Evolutionary conservation across 176 grass and related monocot genomes (phyloP).

Genomic region (Ensete glaucum): DNA sequence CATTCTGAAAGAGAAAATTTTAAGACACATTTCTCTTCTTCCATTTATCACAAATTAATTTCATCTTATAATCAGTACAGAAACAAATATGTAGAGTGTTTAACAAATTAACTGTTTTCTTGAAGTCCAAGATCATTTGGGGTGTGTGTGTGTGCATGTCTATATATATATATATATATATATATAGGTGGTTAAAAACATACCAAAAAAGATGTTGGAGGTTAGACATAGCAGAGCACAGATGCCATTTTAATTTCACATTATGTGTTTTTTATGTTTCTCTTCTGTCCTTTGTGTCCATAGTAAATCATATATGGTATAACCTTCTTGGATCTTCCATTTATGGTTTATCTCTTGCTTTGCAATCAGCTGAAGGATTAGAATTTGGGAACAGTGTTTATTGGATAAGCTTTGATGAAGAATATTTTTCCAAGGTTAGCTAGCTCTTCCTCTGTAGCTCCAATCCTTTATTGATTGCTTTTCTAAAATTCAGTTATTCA

Average conservation of each 20-base stretch:
- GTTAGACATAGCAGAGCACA: too few species aligned
- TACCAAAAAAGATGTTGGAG: too few species aligned
- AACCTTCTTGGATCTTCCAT: constrained; percentile 9
- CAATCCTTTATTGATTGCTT: constrained; percentile 4
- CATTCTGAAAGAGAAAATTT: too few species aligned
- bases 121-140: too few species aligned
- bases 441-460: constrained; percentile 8
- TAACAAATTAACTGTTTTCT: too few species aligned
- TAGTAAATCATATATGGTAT: not conserved
- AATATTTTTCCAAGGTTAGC: constrained; percentile 54
- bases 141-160: too few species aligned
- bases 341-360: constrained; percentile 11
- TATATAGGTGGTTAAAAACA: too few species aligned
- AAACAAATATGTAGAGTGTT: too few species aligned
- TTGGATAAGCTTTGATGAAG: constrained; percentile 69
- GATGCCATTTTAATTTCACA: not conserved
- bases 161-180: too few species aligned
- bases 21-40: too few species aligned
- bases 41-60: too few species aligned
- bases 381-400: constrained; percentile 94
- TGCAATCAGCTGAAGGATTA: constrained; percentile 63
- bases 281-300: not conserved
- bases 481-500: constrained; percentile 17
- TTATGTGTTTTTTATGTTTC: not conserved
- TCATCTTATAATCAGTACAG: too few species aligned